Evolutionary conservation across 2,329 filamentous ascomycete genomes (phyloP), one percentile per base, ranked within the genome.

Genomic region (Monilinia fructicola): DNA sequence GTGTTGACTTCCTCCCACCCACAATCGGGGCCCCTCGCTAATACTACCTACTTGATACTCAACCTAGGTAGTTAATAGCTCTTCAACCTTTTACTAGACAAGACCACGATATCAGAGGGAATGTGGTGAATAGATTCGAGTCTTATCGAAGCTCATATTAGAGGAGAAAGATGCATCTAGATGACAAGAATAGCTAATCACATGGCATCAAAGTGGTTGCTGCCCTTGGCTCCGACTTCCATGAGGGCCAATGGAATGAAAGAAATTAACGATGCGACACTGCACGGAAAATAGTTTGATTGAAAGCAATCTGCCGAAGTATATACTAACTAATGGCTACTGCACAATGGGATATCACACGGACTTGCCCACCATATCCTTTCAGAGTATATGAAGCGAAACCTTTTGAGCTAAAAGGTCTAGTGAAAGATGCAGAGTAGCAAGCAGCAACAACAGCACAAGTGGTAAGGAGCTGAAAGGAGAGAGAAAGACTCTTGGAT

Each of bases 21-120:
- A 60, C 56, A 46, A 60, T 60, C 42, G 28, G 42, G 28, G n/a
- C 26, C 56, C 56, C 56, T 60, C 56, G 56, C 56, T 60, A 60
- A 60, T 60, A 18, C 42, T 16, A 35, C 26, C 42, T 16, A 35
- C 26, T 21, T 12, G 42, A 48, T 5, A 23, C 21, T 60, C 14
- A 35, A 23, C 28, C 42, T 60, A 60, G 28, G 28, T 28, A 48
- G 26, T 48, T 48, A 2, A 14, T 23, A 48, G 56, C 18, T 28
- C 56, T 60, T 9, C 6, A 10, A 60, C 28, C n/a, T 23, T 23
- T 35, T 18, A 48, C 28, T 12, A 18, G 2, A 18, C 23, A 11
- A 35, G 23, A 23, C 6, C 21, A 23, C 1, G 5, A 35, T 48
- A 23, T 28, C 21, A 18, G 23, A 23, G 16, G 2, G 28, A 48